Evolutionary conservation across 495 filamentous ascomycete genomes (phyloP).

Genomic region (Neurospora terricola): DNA sequence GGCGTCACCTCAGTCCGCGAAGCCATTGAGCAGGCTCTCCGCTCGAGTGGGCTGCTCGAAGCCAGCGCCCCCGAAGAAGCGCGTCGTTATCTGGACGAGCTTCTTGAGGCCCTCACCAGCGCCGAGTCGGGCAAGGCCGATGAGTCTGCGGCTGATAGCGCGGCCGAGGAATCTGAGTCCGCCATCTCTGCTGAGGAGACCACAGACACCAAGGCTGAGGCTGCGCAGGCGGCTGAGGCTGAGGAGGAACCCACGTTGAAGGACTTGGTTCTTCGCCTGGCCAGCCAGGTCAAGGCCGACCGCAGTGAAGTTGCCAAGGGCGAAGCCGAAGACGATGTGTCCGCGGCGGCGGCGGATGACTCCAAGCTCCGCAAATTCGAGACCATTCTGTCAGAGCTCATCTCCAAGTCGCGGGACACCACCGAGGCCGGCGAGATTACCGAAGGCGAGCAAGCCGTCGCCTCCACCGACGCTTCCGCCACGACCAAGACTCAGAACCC

Average conservation of each 20-base stretch:
- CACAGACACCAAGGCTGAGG: slow-evolving; percentile 4
- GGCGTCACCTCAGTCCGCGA: slow-evolving; percentile 32
- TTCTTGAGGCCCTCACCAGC: slow-evolving; percentile 29
- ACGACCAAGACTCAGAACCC: neutral
- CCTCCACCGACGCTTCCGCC: neutral
- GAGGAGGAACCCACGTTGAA: slow-evolving; percentile 14
- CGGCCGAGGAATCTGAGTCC: slow-evolving; percentile 3
- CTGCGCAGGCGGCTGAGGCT: slow-evolving; percentile 9
- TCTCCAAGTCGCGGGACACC: slow-evolving; percentile 12
- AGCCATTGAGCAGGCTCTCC: slow-evolving; percentile 33
- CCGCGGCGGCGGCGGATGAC: slow-evolving; percentile 6
- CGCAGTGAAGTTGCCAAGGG: slow-evolving; percentile 1
- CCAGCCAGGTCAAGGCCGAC: slow-evolving; percentile 4
- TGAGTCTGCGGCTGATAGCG: slow-evolving; percentile 2
- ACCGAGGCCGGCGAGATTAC: neutral
- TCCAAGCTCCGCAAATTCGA: slow-evolving; percentile 30
- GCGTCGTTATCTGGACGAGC: slow-evolving; percentile 27
- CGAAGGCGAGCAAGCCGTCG: neutral
- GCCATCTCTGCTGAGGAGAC: neutral
- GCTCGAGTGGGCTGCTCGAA: slow-evolving; percentile 33
- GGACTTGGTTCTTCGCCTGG: slow-evolving; percentile 19
- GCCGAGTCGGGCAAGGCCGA: slow-evolving; percentile 6
- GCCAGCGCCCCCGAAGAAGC: slow-evolving; percentile 23
- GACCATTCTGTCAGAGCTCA: slow-evolving; percentile 28
- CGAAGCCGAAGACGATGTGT: slow-evolving; percentile 1